Percentiles rank a stretch among this genome's conserved stretches.
Conservation (phyloP, 257 asterid genomes). For the Thymus mandschuricus region DNA sequence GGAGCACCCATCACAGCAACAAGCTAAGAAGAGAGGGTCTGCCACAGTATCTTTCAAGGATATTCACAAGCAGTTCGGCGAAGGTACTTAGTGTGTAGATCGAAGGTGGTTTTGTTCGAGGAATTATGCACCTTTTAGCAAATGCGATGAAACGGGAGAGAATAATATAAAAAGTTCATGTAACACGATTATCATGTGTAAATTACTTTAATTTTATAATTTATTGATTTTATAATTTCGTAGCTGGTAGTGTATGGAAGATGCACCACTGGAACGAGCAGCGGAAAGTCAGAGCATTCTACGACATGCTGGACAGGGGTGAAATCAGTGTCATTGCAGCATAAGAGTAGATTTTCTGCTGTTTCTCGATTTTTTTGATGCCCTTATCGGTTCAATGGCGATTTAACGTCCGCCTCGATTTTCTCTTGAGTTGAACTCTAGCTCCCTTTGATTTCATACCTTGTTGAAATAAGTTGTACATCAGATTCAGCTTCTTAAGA, state of each 20-base stretch:
- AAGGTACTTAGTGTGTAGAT: conserved; percentile 27
- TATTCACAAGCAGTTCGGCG: conserved; percentile 76
- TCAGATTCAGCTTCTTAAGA: conserved; percentile 3
- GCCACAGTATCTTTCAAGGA: conserved; percentile 82
- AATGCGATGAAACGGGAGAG: no score
- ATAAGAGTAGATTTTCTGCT: conserved; percentile 45
- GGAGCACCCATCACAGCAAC: conserved; percentile 85
- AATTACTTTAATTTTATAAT: no score
- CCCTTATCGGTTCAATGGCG: conserved; percentile 23
- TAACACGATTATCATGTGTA: no score
- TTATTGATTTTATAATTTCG: conserved; percentile 9
- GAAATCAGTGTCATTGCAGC: conserved; percentile 60
- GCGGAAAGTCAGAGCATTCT: conserved; percentile 61
- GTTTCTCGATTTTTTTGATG: conserved; percentile 25
- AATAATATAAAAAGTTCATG: no score
- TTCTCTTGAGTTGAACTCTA: conserved; percentile 41
- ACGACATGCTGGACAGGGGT: conserved; percentile 70
- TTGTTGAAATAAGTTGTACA: conserved; percentile 41
- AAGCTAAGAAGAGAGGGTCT: conserved; percentile 80
- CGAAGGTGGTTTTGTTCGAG: neutral
- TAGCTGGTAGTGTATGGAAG: conserved; percentile 75
- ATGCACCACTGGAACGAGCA: conserved; percentile 90
- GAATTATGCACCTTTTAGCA: no score
- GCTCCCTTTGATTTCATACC: conserved; percentile 31
- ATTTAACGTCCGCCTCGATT: conserved; percentile 27